Percentiles rank a stretch among this genome's conserved stretches.
Evolutionary conservation across 306 rosid species (phyloP).

Genomic region (Albizia julibrissin): DNA sequence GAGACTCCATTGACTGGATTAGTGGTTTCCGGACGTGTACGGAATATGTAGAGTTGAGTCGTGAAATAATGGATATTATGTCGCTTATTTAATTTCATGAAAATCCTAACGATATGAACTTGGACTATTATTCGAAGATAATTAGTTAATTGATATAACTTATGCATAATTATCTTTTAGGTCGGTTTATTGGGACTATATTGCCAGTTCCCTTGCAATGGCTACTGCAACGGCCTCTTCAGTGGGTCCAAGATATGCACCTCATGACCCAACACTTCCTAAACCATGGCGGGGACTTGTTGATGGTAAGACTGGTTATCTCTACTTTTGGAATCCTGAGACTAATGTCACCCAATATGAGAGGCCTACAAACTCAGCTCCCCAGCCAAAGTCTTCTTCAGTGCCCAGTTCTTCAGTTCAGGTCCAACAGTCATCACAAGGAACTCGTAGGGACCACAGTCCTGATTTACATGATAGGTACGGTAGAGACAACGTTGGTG

Average conservation of each 20-base stretch:
- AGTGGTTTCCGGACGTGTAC: neutral
- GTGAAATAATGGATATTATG: neutral
- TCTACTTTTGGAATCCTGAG: conserved; percentile 98
- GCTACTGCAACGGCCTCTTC: conserved; percentile 79
- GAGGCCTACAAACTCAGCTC: conserved; percentile 61
- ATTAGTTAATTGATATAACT: neutral
- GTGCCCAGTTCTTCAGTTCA: conserved; percentile 82
- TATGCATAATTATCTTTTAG: conserved; percentile 1
- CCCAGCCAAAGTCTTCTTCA: conserved; percentile 54
- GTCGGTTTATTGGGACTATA: conserved; percentile 36
- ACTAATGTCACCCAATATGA: conserved; percentile 97
- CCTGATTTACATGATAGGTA: conserved; percentile 61
- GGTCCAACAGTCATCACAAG: conserved; percentile 70
- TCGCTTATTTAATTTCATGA: neutral
- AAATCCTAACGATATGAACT: neutral
- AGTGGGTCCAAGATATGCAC: conserved; percentile 89
- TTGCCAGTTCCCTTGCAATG: conserved; percentile 55
- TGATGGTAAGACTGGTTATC: conserved; percentile 98
- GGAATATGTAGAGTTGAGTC: conserved; percentile 2
- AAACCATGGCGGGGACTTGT: conserved; percentile 97
- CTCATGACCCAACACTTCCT: conserved; percentile 92
- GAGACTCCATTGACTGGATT: neutral
- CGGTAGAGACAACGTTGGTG: conserved; percentile 62
- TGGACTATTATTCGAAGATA: neutral
- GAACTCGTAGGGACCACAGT: conserved; percentile 47